A percentile compares a stretch with the other conserved stretches of the same genome.
Evolutionary conservation across 73 alveolate genomes (phyloP).

Genomic region (Paramecium primaurelia): DNA sequence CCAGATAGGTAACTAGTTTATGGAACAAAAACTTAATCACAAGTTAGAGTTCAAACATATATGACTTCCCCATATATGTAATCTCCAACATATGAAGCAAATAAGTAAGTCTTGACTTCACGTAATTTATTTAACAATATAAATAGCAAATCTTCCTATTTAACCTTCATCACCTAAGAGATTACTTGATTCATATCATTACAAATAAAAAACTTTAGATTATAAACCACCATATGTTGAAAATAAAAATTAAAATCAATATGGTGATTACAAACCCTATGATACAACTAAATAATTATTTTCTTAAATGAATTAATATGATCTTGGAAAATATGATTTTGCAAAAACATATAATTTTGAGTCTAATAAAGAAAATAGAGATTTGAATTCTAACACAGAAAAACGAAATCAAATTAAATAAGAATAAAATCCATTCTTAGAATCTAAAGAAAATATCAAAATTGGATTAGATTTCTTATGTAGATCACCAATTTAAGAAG

Average conservation of each 20-base stretch:
- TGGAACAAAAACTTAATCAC: conserved; percentile 13
- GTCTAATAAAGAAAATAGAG: background rate
- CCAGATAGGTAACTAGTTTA: conserved; percentile 23
- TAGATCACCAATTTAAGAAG: background rate
- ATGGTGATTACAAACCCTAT: conserved; percentile 14
- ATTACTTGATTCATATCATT: conserved; percentile 13
- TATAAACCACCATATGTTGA: background rate
- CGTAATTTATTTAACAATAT: background rate
- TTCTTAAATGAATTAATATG: background rate
- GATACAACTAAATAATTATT: background rate
- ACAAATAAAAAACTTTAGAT: background rate
- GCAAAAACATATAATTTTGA: conserved; percentile 2
- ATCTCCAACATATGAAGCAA: conserved; percentile 28
- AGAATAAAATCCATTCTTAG: background rate
- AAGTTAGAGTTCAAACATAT: background rate
- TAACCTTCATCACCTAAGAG: background rate
- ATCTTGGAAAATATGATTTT: background rate
- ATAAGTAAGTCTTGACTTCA: background rate
- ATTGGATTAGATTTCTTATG: background rate
- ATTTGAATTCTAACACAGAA: background rate
- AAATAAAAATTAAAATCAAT: background rate
- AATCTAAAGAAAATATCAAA: background rate
- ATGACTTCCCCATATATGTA: conserved; percentile 8
- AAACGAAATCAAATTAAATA: background rate
- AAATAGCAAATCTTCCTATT: background rate